Percentiles rank a stretch among this genome's conserved stretches.
Conservation (phyloP, 441 rosid genomes). For the Viola pubescens region DNA sequence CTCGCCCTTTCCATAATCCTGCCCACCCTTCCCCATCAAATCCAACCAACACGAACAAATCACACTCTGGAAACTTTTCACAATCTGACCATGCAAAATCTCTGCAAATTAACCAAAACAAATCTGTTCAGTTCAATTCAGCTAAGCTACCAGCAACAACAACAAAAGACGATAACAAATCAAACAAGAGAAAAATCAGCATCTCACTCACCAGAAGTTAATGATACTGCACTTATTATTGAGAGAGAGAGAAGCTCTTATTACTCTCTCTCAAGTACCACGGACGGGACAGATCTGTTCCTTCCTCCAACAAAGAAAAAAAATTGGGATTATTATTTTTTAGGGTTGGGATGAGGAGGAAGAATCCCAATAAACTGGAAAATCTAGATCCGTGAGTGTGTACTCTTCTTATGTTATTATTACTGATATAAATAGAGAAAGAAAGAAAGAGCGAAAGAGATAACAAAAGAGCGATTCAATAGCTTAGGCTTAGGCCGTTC, state of each 20-base stretch:
- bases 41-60: slow-evolving; percentile 2
- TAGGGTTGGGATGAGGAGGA: not conserved
- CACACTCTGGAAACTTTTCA: slow-evolving; percentile 2
- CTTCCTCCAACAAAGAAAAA: not conserved
- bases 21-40: slow-evolving; percentile 72
- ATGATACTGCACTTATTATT: slow-evolving; percentile 9
- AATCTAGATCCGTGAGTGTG: not conserved
- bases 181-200: not conserved
- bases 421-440: not conserved
- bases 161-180: not conserved
- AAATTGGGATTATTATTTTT: not conserved
- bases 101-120: not conserved
- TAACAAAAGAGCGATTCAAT: slow-evolving; percentile 16
- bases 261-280: not conserved
- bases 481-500: slow-evolving; percentile 5
- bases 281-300: not conserved
- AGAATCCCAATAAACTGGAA: too few relatives aligned
- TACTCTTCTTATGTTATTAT: not conserved
- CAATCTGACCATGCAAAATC: not conserved
- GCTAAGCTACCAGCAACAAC: not conserved
- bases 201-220: not conserved
- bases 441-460: not conserved
- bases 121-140: not conserved
- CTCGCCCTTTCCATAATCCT: slow-evolving; percentile 36
- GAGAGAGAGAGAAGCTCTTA: not conserved